Percentiles rank a stretch among this genome's conserved stretches.
Conservation (phyloP, 208 protist species). For the Trichomonas tenax region DNA sequence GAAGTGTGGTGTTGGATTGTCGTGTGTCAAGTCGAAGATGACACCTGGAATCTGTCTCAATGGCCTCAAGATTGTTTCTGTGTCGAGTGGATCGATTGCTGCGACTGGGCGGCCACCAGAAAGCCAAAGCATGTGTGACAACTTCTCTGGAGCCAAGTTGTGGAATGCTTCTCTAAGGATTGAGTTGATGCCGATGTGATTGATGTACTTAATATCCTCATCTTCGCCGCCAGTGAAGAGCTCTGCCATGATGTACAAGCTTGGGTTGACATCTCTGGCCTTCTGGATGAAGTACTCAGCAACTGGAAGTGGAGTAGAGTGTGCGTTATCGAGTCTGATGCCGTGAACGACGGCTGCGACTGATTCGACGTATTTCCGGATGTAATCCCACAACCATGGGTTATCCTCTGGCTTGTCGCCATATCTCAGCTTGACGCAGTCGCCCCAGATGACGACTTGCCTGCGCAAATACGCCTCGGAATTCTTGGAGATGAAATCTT, state of each 20-base stretch:
- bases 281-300: neutral
- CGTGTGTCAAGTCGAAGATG: constrained; percentile 2
- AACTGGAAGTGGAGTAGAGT: neutral
- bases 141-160: neutral
- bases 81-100: neutral
- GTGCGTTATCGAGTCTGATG: neutral
- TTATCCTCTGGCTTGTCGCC: constrained; percentile 9
- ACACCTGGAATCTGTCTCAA: neutral
- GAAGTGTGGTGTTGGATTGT: neutral
- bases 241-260: neutral
- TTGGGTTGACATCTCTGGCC: neutral
- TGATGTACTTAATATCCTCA: constrained; percentile 13
- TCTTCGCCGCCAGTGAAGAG: neutral
- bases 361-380: neutral
- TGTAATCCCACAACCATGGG: neutral
- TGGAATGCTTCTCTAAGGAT: neutral
- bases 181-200: neutral
- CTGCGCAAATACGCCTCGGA: neutral
- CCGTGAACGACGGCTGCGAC: neutral
- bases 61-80: neutral
- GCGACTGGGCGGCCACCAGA: neutral
- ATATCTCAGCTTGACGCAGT: neutral
- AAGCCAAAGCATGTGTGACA: neutral
- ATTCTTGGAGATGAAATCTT: neutral
- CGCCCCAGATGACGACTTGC: neutral